Evolutionary conservation across 129 eudicot species (phyloP), one percentile per base, ranked within the genome.

Genomic region (Tagetes patula): DNA sequence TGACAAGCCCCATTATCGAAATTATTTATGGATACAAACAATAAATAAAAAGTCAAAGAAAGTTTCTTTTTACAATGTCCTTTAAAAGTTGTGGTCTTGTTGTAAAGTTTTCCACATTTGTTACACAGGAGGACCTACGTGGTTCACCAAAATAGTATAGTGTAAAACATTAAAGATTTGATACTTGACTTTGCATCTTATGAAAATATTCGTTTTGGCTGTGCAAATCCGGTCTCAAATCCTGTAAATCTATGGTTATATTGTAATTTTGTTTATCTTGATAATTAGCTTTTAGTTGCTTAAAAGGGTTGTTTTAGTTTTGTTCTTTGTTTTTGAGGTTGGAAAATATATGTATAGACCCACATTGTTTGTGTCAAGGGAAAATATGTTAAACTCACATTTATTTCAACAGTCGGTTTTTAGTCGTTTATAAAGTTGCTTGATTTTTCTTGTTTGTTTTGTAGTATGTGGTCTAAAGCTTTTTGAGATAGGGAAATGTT

Each of bases 401-500:
- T 10, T 36, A 11, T 34, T 3, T 61, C 31, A 12, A 62, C n/a
- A 62, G 38, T 12, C 3, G n/a, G 43, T 13, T 13, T 36, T 34
- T 36, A 49, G 30, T 62, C 11, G 27, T 3, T 53, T 42, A 54
- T 53, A 65, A 54, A 54, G 46, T 11, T 47, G 38, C 46, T 58
- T 68, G 40, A 58, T 12, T 12, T 12, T 9, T 68, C 30, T 53
- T 36, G 59, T 59, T 58, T 36, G 55, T 49, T 49, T 0, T 69
- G 63, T 58, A 39, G 60, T 38, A 74, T 69, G 65, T 38, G 48
- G 13, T 36, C 20, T 68, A 30, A 54, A 76, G 38, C 48, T 45
- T 76, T 55, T 65, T n/a, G 67, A 81, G 74, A 20, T 33, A 2
- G 79, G 68, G 60, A 79, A 38, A 61, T 67, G 41, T 80, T 39